Percentiles rank a stretch among this genome's conserved stretches.
These are phyloP conservation scores for Carex parvula DNA, from an alignment of 176 grass and related monocot genomes.

Conservation along the genomic window DNA sequence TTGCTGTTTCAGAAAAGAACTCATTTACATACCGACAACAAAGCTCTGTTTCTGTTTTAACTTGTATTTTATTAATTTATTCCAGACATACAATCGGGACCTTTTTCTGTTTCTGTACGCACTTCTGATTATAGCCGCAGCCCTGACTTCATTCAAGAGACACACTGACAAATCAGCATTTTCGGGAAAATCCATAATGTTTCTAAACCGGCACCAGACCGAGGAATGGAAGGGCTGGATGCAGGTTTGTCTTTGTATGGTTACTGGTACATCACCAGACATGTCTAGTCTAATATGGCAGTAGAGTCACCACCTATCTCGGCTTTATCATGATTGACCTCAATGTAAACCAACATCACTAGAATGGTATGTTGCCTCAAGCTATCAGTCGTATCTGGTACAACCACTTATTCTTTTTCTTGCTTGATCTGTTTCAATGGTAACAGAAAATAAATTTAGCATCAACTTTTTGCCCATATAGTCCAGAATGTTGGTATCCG, in stretches of 20 bases:
- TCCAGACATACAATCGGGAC: conserved; percentile 73
- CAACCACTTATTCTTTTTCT: neutral
- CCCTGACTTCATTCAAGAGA: conserved; percentile 68
- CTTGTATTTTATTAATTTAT: conserved; percentile 27
- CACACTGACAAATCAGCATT: conserved; percentile 70
- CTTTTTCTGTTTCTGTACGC: conserved; percentile 89
- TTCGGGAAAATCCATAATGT: conserved; percentile 64
- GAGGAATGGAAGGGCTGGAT: conserved; percentile 96
- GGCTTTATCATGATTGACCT: neutral
- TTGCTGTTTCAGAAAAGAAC: neutral
- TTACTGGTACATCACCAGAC: neutral
- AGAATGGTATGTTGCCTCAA: neutral
- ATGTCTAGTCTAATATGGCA: neutral
- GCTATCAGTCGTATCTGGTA: neutral
- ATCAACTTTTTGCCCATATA: neutral
- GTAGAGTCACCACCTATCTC: neutral
- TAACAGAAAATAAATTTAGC: neutral
- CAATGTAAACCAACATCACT: neutral
- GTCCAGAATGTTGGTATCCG: neutral
- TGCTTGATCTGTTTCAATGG: neutral
- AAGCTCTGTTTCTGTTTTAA: conserved; percentile 4
- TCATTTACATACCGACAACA: neutral
- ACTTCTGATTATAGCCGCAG: conserved; percentile 70
- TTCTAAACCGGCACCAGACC: conserved; percentile 80
- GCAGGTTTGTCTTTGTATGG: conserved; percentile 54